These are phyloP conservation scores for Rubia peregrina DNA, from an alignment of 305 asterid species.

Conservation along the genomic window DNA sequence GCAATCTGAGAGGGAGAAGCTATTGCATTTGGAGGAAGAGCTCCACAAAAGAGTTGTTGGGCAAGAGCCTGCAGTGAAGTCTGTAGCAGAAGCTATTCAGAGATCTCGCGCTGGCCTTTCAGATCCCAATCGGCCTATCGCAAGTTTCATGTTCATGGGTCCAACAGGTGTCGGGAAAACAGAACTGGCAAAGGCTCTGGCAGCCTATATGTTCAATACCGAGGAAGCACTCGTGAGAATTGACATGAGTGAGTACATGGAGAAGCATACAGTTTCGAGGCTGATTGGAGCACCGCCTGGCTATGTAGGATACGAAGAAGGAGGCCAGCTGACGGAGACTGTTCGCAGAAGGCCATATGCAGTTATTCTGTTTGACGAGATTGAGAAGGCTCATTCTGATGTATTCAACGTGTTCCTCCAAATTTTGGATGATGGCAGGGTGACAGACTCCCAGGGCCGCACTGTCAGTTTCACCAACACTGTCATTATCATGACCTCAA, in stretches of 20 bases:
- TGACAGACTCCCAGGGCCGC: constrained; percentile 88
- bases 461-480: constrained; percentile 77
- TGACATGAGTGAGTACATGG: constrained; percentile 98
- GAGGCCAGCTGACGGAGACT: constrained; percentile 81
- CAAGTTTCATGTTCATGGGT: constrained; percentile 99
- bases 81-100: constrained; percentile 89
- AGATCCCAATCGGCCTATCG: constrained; percentile 94
- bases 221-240: constrained; percentile 90
- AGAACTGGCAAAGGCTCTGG: constrained; percentile 88
- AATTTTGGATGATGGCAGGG: constrained; percentile 91
- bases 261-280: constrained; percentile 89
- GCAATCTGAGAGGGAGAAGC: constrained; percentile 82
- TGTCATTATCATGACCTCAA: constrained; percentile 89
- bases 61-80: constrained; percentile 79
- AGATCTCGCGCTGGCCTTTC: constrained; percentile 93
- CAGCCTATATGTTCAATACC: constrained; percentile 73
- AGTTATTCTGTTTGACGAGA: constrained; percentile 82
- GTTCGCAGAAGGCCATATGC: constrained; percentile 91
- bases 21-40: constrained; percentile 74
- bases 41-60: constrained; percentile 79
- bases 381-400: constrained; percentile 89
- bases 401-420: constrained; percentile 91
- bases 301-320: constrained; percentile 92
- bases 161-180: constrained; percentile 99
- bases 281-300: constrained; percentile 96